A percentile compares a stretch with the other conserved stretches of the same genome.
phyloP scores from a whole-genome alignment of 495 filamentous ascomycete genomes.

The Ascobolus immersus region DNA sequence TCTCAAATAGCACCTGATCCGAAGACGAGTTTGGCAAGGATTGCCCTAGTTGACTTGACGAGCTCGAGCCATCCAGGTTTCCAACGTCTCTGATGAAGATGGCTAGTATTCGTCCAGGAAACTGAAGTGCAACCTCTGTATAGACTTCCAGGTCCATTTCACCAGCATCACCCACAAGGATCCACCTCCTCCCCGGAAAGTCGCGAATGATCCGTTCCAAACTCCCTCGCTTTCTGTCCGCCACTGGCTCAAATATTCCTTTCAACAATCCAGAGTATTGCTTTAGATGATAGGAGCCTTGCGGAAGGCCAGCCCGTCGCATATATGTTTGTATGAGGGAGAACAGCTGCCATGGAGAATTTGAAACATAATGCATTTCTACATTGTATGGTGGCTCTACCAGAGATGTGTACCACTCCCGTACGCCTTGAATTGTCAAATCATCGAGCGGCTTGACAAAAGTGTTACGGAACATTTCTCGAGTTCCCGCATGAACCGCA shows the following conservation, averaged over 20 bases:
- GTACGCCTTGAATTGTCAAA: conserved; percentile 60
- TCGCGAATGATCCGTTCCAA: conserved; percentile 66
- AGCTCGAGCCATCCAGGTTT: conserved; percentile 34
- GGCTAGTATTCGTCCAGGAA: conserved; percentile 55
- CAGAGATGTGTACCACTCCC: conserved; percentile 63
- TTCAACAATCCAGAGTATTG: conserved; percentile 87
- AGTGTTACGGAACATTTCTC: conserved; percentile 85
- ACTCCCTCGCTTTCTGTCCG: conserved; percentile 70
- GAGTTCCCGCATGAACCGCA: conserved; percentile 57
- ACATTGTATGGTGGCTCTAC: conserved; percentile 16
- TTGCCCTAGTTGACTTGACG: conserved; percentile 11
- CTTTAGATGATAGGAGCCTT: conserved; percentile 80
- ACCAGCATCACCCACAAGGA: conserved; percentile 83
- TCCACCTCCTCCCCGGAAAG: conserved; percentile 70
- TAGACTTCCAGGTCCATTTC: conserved; percentile 96
- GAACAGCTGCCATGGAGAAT: conserved; percentile 70
- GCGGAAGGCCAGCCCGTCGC: conserved; percentile 42
- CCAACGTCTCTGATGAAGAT: conserved; percentile 93
- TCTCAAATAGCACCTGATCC: background rate
- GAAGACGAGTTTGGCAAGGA: conserved; percentile 4
- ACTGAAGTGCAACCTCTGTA: conserved; percentile 61
- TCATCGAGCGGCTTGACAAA: conserved; percentile 69
- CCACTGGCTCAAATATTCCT: conserved; percentile 92
- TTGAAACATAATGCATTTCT: conserved; percentile 38
- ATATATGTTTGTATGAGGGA: conserved; percentile 43